Conservation (phyloP, 2,329 filamentous ascomycete species). For the Tolypocladium guangdongense region DNA sequence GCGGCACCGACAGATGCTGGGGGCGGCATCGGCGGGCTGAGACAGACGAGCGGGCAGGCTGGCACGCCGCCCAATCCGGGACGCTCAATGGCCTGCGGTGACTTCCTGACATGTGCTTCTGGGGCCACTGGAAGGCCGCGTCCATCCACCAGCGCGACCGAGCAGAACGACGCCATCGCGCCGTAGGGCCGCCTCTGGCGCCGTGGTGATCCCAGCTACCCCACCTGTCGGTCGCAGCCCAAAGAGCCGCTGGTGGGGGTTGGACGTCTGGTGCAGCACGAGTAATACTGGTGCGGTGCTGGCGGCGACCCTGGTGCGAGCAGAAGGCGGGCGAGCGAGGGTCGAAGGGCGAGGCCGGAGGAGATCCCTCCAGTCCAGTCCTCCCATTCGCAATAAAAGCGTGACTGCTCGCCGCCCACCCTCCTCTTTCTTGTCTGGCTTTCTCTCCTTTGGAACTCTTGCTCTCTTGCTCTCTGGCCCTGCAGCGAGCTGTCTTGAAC, state of each 20-base stretch:
- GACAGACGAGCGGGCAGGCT: neutral
- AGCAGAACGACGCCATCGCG: neutral
- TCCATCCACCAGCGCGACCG: neutral
- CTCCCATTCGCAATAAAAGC: conserved; percentile 7
- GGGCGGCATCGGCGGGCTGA: neutral
- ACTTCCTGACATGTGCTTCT: conserved; percentile 14
- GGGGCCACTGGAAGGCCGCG: neutral
- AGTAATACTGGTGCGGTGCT: too few species aligned
- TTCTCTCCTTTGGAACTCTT: conserved; percentile 12
- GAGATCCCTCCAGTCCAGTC: conserved; percentile 1
- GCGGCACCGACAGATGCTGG: neutral
- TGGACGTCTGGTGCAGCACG: neutral
- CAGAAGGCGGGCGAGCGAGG: neutral
- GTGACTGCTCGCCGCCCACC: conserved; percentile 7
- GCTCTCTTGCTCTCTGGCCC: conserved; percentile 12
- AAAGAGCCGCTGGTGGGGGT: conserved; percentile 5
- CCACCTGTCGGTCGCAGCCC: conserved; percentile 9
- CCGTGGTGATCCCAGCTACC: conserved; percentile 4
- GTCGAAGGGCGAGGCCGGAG: neutral
- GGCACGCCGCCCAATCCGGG: neutral
- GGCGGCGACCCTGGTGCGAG: too few species aligned
- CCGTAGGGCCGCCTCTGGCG: neutral
- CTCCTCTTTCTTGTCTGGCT: conserved; percentile 7
- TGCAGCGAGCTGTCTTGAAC: conserved; percentile 17
- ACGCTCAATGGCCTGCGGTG: conserved; percentile 5